Base-by-base conservation (phyloP, 2,329 filamentous ascomycete genomes). In the Tricladium varicosporioides region DNA sequence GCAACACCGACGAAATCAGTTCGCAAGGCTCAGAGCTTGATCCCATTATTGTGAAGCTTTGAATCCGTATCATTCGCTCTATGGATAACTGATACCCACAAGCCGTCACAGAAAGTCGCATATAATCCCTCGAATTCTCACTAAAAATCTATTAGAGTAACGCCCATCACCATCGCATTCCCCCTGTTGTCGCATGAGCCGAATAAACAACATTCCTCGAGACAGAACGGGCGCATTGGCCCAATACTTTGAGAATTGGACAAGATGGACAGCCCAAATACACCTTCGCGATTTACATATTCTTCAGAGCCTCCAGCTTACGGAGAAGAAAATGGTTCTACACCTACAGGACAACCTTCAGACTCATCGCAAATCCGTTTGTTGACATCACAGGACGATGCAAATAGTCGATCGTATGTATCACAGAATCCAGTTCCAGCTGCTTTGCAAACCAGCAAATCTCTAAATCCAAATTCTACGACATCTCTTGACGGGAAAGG, bases 371-470 rank as follows among this genome's bases (percentile, higher is more conserved):
- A 78, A 60, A 78, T 87, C 54, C 78, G 84, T 65, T 74, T 87
- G 65, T 74, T 87, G 73, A 86, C 83, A 52, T 85, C 82, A 5
- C 77, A 84, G 70, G 84, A 86, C 67, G 83, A 85, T 48, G 73
- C 78, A 32, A 73, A 76, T 61, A 65, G 66, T 55, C 73, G 76
- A 69, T 76, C 79, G 82, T 86, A 86, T 76, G 83, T 86, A 74
- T 63, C 63, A 61, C 67, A 54, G 58, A 59, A 64, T 53, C 61
- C 59, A 22, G 63, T 48, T 51, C 63, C 61, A 60, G 57, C 65
- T 27, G 51, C 60, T 63, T 51, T 61, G 33, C 60, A 60, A 59
- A 57, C 66, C 64, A 62, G 69, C 51, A 42, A 56, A 64, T 64
- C 50, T 40, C 16, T 44, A 51, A 50, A 40, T n/a, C 65, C 50